Evolutionary conservation across 495 filamentous ascomycete genomes (phyloP).

Genomic region (Rhizodiscina lignyota): DNA sequence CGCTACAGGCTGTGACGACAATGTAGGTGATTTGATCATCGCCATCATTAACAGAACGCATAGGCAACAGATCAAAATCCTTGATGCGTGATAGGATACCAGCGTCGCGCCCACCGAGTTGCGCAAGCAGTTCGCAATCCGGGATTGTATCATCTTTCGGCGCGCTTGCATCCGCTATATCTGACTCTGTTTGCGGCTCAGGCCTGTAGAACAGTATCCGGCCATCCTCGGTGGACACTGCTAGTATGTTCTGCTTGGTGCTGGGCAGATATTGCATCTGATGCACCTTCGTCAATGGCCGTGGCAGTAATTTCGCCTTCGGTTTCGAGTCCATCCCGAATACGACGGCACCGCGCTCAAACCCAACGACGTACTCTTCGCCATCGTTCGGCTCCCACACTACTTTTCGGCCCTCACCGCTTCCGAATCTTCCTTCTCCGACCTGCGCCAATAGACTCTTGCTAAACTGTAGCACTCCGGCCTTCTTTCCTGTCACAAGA

Average conservation of each 20-base stretch:
- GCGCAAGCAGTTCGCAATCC: conserved; percentile 41
- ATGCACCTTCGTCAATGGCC: conserved; percentile 61
- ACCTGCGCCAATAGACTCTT: conserved; percentile 46
- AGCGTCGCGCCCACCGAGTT: conserved; percentile 56
- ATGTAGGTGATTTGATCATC: conserved; percentile 28
- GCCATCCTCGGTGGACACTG: conserved; percentile 86
- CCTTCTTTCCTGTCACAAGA: conserved; percentile 87
- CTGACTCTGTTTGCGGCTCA: conserved; percentile 8
- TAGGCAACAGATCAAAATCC: conserved; percentile 75
- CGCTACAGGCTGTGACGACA: conserved; percentile 63
- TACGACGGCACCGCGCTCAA: conserved; percentile 70
- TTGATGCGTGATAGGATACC: conserved; percentile 63
- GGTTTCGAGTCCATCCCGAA: conserved; percentile 81
- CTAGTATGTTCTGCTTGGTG: conserved; percentile 37
- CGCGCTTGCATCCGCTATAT: too few species aligned
- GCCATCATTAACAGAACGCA: too few species aligned
- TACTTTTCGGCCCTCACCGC: conserved; percentile 71
- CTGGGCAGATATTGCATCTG: conserved; percentile 44
- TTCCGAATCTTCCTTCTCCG: conserved; percentile 57
- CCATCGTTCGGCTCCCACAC: conserved; percentile 57
- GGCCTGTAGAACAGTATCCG: conserved; percentile 60
- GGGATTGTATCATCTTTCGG: conserved; percentile 6
- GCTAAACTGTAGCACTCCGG: conserved; percentile 73
- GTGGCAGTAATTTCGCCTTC: conserved; percentile 50
- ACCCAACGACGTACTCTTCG: conserved; percentile 76